A percentile compares a stretch with the other conserved stretches of the same genome.
Conservation (phyloP, 2,329 filamentous ascomycete species). For the Alternaria hordeiaustralica region DNA sequence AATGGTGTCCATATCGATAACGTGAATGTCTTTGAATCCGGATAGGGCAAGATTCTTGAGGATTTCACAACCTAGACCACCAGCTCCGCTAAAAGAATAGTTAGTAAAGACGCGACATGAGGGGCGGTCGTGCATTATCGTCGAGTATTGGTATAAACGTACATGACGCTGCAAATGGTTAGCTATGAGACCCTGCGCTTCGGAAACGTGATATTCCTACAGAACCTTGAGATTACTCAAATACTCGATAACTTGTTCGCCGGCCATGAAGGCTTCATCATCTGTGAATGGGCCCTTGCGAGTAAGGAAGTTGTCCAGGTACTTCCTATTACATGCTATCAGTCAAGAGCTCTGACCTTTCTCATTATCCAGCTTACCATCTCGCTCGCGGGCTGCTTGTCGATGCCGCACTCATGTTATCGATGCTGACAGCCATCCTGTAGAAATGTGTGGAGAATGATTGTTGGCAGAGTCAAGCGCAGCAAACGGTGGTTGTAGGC, state of each 20-base stretch:
- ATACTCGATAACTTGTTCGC: slow-evolving; percentile 56
- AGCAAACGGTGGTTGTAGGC: slow-evolving; percentile 31
- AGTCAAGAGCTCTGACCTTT: slow-evolving; percentile 16
- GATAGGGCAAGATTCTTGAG: slow-evolving; percentile 95
- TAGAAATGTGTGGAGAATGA: slow-evolving; percentile 8
- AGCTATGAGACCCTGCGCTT: slow-evolving; percentile 14
- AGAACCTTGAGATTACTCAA: slow-evolving; percentile 61
- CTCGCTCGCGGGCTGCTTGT: slow-evolving; percentile 48
- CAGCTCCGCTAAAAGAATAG: slow-evolving; percentile 76
- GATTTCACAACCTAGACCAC: slow-evolving; percentile 94
- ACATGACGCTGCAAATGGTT: slow-evolving; percentile 47
- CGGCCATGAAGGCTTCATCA: slow-evolving; percentile 57
- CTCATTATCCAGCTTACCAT: slow-evolving; percentile 44
- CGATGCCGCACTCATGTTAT: slow-evolving; percentile 17
- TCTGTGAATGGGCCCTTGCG: slow-evolving; percentile 83
- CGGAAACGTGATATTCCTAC: slow-evolving; percentile 56
- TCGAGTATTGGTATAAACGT: slow-evolving; percentile 21
- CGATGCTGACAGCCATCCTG: slow-evolving; percentile 35
- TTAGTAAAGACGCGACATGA: slow-evolving; percentile 10
- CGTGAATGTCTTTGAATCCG: slow-evolving; percentile 95
- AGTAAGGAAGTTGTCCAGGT: slow-evolving; percentile 81
- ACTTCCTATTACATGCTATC: slow-evolving; percentile 65
- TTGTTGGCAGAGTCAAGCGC: slow-evolving; percentile 13
- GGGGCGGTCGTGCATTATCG: neutral
- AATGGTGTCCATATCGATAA: slow-evolving; percentile 99